Evolutionary conservation across 1,139 yeast genomes (phyloP).

Genomic region (Kodamaea fungicola): DNA sequence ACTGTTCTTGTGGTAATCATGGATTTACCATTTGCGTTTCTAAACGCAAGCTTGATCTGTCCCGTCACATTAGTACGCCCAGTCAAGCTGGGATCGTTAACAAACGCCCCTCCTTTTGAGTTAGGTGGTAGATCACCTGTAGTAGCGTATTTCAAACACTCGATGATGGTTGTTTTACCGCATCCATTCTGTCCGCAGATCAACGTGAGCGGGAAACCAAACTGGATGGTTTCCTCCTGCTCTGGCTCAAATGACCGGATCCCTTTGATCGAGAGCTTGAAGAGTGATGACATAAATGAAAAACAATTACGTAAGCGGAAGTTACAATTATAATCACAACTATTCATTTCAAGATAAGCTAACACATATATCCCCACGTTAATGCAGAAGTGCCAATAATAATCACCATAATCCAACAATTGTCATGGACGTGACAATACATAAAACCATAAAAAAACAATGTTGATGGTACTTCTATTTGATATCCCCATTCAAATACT

Average conservation of each 20-base stretch:
- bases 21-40: constrained; percentile 65
- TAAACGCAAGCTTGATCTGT: constrained; percentile 85
- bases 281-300: constrained; percentile 57
- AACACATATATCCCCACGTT: no score
- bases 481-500: no score
- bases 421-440: no score
- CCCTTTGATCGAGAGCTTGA: constrained; percentile 83
- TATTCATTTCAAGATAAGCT: no score
- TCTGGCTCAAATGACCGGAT: constrained; percentile 86
- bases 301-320: neutral
- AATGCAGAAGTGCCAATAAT: no score
- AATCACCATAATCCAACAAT: no score
- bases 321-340: no score
- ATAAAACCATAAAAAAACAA: no score
- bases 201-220: constrained; percentile 85
- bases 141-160: constrained; percentile 88
- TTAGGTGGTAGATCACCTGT: constrained; percentile 97
- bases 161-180: constrained; percentile 97
- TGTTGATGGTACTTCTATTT: no score
- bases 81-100: constrained; percentile 85
- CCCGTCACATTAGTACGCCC: constrained; percentile 80
- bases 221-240: constrained; percentile 80
- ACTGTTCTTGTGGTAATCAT: constrained; percentile 88
- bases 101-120: constrained; percentile 93
- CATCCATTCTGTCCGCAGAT: constrained; percentile 97